Evolutionary conservation across 345 rosid species (phyloP).

Genomic region (Raphanus raphanistrum): DNA sequence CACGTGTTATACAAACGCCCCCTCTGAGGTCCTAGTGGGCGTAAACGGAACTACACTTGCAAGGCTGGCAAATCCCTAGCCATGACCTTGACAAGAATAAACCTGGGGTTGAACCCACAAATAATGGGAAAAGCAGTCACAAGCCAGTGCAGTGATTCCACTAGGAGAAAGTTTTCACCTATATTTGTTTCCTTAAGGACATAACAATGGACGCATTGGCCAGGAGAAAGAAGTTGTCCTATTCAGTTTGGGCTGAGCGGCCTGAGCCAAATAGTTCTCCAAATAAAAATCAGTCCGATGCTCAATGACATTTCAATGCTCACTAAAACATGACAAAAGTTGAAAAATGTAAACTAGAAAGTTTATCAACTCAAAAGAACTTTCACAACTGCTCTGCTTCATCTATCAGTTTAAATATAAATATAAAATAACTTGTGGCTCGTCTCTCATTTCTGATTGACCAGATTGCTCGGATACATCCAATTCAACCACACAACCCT

Average conservation of each 20-base stretch:
- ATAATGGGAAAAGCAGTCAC: background rate
- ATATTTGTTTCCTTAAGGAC: background rate
- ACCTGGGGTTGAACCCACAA: background rate
- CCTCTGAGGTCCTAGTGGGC: background rate
- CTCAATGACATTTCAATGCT: background rate
- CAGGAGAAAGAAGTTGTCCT: background rate
- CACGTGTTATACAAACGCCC: background rate
- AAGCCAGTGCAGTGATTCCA: background rate
- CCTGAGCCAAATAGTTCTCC: background rate
- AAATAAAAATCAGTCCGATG: background rate
- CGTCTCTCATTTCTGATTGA: constrained; percentile 90
- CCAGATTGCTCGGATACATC: constrained; percentile 97
- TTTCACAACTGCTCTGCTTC: background rate
- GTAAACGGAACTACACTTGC: background rate
- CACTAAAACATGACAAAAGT: background rate
- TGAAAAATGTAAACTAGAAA: background rate
- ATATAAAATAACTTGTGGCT: constrained; percentile 69
- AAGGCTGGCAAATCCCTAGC: background rate
- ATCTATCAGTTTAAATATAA: background rate
- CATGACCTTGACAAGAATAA: background rate
- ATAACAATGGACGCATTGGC: background rate
- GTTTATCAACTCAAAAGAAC: background rate
- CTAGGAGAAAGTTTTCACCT: background rate
- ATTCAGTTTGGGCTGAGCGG: background rate
- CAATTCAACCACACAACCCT: constrained; percentile 94